Base-by-base conservation (phyloP, 352 stramenopile genomes). In the Globisporangium takayamanum region DNA sequence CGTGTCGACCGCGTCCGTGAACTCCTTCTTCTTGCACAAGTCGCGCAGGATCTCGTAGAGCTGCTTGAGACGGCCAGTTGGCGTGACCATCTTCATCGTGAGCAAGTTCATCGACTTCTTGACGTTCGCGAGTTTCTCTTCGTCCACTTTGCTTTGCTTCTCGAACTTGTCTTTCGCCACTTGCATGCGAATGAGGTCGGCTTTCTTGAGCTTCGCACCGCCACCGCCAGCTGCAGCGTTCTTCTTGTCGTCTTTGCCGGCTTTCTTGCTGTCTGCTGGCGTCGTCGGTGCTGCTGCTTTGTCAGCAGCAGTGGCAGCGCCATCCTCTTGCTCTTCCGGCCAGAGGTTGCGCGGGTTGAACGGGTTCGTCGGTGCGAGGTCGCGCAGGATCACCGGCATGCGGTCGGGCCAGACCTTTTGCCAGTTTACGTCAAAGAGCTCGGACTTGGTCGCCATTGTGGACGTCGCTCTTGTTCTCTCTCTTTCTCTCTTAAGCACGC, bases 361-460 rank as follows among this genome's bases (percentile, higher is more conserved):
- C 28, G 84, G 82, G 60, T 94, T 94, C 37, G 78, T 89, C 12
- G 84, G 84, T 58, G 84, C 84, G 56, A 94, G 59, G 50, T 94
- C 82, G 30, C 84, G 84, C 58, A 94, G 70, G 58, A 94, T 94
- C 70, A 94, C 82, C 42, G 84, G 84, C 76, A 94, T 94, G 60
- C 84, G 81, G 69, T 94, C 80, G 12, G 84, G 84, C 78, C 84
- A 94, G 48, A 94, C 70, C 69, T 94, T 94, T 68, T 94, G 83
- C 84, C 84, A 94, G 71, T 92, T 92, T 36, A 94, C 84, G 61
- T 92, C 84, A 68, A 80, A 79, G 75, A 94, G 83, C 28, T 83
- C 78, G 53, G 80, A 84, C 67, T 90, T 94, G 52, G 84, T 80
- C 63, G 57, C 69, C 77, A 82, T 89, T 14, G 15, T 71, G 18